Conservation (phyloP, 768 basidiomycete genomes). For the Sutorius australiensis region DNA sequence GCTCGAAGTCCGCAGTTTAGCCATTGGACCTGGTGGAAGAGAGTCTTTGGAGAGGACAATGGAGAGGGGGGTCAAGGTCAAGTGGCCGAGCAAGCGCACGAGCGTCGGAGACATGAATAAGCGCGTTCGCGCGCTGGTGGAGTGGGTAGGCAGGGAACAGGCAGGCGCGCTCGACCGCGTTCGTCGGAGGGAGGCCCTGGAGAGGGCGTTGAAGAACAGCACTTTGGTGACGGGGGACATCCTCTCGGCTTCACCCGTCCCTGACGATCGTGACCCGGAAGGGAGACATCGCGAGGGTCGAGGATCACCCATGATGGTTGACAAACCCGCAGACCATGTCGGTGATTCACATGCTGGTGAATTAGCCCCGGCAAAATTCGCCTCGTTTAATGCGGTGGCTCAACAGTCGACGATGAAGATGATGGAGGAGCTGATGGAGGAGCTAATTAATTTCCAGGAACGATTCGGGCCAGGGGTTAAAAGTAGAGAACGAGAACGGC, state of each 20-base stretch:
- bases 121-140: constrained; percentile 82
- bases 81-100: constrained; percentile 92
- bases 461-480: constrained; percentile 64
- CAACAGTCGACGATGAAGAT: constrained; percentile 60
- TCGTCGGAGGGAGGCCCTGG: constrained; percentile 64
- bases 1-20: constrained; percentile 60
- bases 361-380: constrained; percentile 5
- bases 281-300: constrained; percentile 9
- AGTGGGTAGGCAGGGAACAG: constrained; percentile 92
- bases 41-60: constrained; percentile 58
- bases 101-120: constrained; percentile 99
- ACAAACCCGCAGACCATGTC: constrained; percentile 15
- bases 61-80: constrained; percentile 81
- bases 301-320: constrained; percentile 34
- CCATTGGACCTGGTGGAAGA: constrained; percentile 39
- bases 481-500: constrained; percentile 50
- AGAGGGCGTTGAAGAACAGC: constrained; percentile 42
- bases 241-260: constrained; percentile 7
- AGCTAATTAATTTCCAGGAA: constrained; percentile 86
- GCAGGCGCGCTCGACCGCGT: constrained; percentile 69
- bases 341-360: constrained; percentile 16
- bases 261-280: constrained; percentile 15
- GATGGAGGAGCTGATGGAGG: constrained; percentile 91
- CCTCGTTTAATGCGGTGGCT: constrained; percentile 10
- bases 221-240: constrained; percentile 7